Evolutionary conservation across 1,284 basidiomycete genomes (phyloP).

Genomic region (Apiotrichum sp.): DNA sequence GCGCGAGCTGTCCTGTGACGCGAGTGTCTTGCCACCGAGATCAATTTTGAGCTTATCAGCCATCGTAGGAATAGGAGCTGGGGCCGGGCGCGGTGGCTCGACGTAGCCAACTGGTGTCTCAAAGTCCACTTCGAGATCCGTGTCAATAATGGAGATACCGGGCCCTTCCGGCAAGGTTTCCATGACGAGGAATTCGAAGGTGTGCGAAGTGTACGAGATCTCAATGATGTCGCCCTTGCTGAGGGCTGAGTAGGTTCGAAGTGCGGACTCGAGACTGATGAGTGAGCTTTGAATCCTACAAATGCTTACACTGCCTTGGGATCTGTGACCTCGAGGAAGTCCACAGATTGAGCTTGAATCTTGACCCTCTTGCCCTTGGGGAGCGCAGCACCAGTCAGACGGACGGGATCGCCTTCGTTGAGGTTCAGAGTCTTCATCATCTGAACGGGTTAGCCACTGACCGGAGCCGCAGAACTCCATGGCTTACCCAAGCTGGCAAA

Average conservation of each 20-base stretch:
- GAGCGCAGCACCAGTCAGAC: conserved; percentile 79
- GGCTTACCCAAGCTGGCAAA: conserved; percentile 77
- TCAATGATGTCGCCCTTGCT: conserved; percentile 89
- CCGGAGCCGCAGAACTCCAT: too few species aligned
- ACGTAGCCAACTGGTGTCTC: conserved; percentile 61
- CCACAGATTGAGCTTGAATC: conserved; percentile 88
- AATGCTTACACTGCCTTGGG: conserved; percentile 89
- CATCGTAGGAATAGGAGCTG: conserved; percentile 83
- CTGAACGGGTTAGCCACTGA: conserved; percentile 28
- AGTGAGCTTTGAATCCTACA: not conserved
- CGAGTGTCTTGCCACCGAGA: conserved; percentile 61
- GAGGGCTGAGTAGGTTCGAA: conserved; percentile 86
- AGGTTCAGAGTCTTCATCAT: conserved; percentile 94
- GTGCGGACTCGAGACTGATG: conserved; percentile 79
- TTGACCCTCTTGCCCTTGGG: conserved; percentile 95
- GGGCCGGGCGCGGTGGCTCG: conserved; percentile 80
- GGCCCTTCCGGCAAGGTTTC: conserved; percentile 80
- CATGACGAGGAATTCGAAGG: conserved; percentile 94
- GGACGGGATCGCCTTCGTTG: conserved; percentile 90
- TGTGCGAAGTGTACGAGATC: conserved; percentile 84
- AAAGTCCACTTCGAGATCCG: conserved; percentile 71
- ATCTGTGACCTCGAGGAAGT: conserved; percentile 85
- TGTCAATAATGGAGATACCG: conserved; percentile 88
- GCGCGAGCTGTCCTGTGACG: conserved; percentile 60
- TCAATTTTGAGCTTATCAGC: conserved; percentile 96